Conservation (phyloP, 495 filamentous ascomycete species). For the Xylaria longipes region DNA sequence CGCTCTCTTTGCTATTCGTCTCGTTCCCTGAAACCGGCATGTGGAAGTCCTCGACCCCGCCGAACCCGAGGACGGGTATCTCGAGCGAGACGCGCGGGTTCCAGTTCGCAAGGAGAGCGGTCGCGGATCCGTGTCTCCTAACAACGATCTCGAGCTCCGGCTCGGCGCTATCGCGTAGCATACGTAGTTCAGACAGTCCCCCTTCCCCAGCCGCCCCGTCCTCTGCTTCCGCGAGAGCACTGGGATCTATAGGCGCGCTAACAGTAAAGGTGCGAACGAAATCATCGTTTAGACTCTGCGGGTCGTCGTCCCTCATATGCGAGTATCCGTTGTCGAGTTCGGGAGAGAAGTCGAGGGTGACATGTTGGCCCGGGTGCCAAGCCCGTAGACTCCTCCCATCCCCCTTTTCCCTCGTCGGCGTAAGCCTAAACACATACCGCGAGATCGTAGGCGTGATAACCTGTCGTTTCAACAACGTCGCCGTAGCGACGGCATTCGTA, state of each 20-base stretch:
- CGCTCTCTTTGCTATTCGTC: slow-evolving; percentile 32
- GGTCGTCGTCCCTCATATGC: slow-evolving; percentile 83
- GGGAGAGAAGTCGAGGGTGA: slow-evolving; percentile 70
- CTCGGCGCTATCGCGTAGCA: slow-evolving; percentile 14
- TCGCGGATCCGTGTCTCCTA: slow-evolving; percentile 70
- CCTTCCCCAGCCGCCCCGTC: background rate
- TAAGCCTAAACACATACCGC: slow-evolving; percentile 66
- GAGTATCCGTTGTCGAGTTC: slow-evolving; percentile 74
- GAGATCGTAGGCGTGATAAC: slow-evolving; percentile 68
- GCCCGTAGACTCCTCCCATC: background rate
- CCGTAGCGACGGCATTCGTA: slow-evolving; percentile 40
- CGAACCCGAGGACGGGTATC: slow-evolving; percentile 72
- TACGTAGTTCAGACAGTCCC: background rate
- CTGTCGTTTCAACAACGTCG: slow-evolving; percentile 60
- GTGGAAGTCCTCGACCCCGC: slow-evolving; percentile 60
- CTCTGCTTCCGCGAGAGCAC: slow-evolving; percentile 31
- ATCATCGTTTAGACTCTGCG: slow-evolving; percentile 79
- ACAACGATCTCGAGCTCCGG: slow-evolving; percentile 73
- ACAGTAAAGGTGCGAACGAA: slow-evolving; percentile 83
- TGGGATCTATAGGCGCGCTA: slow-evolving; percentile 51
- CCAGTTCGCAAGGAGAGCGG: slow-evolving; percentile 66
- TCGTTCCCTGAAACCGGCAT: slow-evolving; percentile 31
- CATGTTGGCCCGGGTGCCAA: slow-evolving; percentile 76
- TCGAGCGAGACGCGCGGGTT: slow-evolving; percentile 61
- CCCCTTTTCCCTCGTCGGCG: background rate